phyloP scores from a whole-genome alignment of 192 early-diverging fungal species.

The Coemansia erecta region DNA sequence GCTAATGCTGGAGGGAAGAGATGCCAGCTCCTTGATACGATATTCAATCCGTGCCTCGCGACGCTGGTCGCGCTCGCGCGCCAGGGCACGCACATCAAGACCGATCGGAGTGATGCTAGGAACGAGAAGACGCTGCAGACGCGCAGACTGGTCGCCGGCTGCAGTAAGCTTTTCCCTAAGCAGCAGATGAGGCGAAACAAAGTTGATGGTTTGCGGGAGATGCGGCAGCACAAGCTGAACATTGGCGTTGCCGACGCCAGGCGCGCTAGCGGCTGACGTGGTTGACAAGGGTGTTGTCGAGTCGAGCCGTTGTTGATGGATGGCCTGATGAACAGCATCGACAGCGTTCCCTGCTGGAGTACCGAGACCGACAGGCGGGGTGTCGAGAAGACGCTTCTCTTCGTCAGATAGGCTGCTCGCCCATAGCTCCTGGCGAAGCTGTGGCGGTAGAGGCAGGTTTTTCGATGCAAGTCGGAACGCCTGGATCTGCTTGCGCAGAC shows the following conservation, averaged over 20 bases:
- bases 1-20: slow-evolving; percentile 63
- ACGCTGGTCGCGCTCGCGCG: slow-evolving; percentile 75
- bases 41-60: slow-evolving; percentile 68
- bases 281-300: background rate
- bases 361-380: slow-evolving; percentile 26
- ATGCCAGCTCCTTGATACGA: slow-evolving; percentile 76
- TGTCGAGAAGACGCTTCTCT: slow-evolving; percentile 47
- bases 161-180: slow-evolving; percentile 59
- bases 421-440: slow-evolving; percentile 73
- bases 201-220: slow-evolving; percentile 28
- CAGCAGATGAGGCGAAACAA: slow-evolving; percentile 58
- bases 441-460: slow-evolving; percentile 74
- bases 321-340: slow-evolving; percentile 53
- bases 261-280: background rate
- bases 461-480: slow-evolving; percentile 79
- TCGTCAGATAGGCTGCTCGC: slow-evolving; percentile 29
- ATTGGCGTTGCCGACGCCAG: slow-evolving; percentile 17
- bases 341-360: slow-evolving; percentile 55
- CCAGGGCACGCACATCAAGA: slow-evolving; percentile 74
- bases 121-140: slow-evolving; percentile 69
- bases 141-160: slow-evolving; percentile 39
- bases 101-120: slow-evolving; percentile 74
- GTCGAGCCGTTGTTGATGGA: slow-evolving; percentile 7
- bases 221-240: slow-evolving; percentile 37
- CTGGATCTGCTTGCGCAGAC: slow-evolving; percentile 78